Evolutionary conservation across 2,329 filamentous ascomycete species (phyloP), one percentile per base, ranked within the genome.

Genomic region (Lojkania enalia): DNA sequence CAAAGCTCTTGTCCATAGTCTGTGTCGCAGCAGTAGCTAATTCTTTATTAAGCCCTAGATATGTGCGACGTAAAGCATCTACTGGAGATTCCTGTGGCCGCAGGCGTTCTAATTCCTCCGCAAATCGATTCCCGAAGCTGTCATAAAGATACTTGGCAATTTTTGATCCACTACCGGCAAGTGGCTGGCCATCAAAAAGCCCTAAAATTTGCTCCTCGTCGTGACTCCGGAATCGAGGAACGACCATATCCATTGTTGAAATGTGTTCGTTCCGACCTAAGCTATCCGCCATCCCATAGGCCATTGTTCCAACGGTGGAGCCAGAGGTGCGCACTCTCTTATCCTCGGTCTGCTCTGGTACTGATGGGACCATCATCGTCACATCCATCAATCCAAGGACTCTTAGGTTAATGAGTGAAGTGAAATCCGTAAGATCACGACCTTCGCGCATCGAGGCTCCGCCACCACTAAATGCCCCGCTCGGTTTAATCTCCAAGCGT

Each of bases 331-430:
- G 84, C 43, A 99, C 90, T 77, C 94, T 88, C 48, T 91, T 84
- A 67, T 99, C 92, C 68, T 97, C 91, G 51, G 86, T 95, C 68
- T 97, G 88, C 61, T 99, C 94, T 0, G 94, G 94, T 37, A 97
- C 91, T 35, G 87, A 95, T 3, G 90, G 89, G 35, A 92, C 90
- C 14, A 89, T 96, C 51, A 97, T 81, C 0, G 94, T 99, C 20
- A 99, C 94, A 73, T 99, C 94, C 91, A 99, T 99, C 60, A 99
- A 73, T 19, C 94, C 94, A 27, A 99, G 78, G 13, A 97, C 86
- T 25, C 94, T 82, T 42, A 99, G 77, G 61, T 95, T 92, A 39
- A 79, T 77, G 32, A 99, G 77, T 0, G 88, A 87, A 55, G 84
- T 91, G 67, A 99, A 99, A 66, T 96, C 92, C 0, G 92, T 95